phyloP scores from a whole-genome alignment of 1,284 basidiomycete genomes.

The Trichosporon coremiiforme region DNA sequence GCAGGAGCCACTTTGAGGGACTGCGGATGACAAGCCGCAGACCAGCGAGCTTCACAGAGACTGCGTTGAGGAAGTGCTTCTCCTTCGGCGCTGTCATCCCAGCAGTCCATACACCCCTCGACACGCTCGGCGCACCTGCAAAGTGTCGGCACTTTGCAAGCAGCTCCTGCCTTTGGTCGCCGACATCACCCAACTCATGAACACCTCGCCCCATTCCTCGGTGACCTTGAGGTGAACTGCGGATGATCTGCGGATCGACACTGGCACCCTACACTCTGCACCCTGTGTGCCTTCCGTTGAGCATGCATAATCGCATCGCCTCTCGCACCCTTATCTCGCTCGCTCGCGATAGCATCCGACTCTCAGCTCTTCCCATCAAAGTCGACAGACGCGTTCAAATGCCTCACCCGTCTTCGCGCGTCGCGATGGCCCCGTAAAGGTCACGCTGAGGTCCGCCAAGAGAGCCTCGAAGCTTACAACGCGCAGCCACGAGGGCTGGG shows the following conservation, averaged over 20 bases:
- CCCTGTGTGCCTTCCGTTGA: neutral
- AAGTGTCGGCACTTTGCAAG: no score
- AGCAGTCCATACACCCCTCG: no score
- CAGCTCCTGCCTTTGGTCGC: neutral
- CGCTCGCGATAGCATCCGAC: neutral
- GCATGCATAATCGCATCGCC: slow-evolving; percentile 2
- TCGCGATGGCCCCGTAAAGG: neutral
- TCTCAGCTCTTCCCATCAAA: neutral
- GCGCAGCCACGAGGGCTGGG: slow-evolving; percentile 12
- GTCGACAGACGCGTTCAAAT: neutral
- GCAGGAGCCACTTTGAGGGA: no score
- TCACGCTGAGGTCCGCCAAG: neutral
- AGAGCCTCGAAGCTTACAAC: neutral
- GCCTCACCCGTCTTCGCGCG: neutral
- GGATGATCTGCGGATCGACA: slow-evolving; percentile 7
- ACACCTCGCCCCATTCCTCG: neutral
- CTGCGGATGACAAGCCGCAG: neutral
- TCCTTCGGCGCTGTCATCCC: no score
- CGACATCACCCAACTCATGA: neutral
- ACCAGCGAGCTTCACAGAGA: no score
- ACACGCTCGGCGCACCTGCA: no score
- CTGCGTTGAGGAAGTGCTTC: no score
- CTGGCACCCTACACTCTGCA: neutral
- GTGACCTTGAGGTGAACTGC: neutral
- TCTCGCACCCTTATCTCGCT: neutral